Evolutionary conservation across 2,329 filamentous ascomycete species (phyloP), one percentile per base, ranked within the genome.

Genomic region (Periconia macrospinosa): DNA sequence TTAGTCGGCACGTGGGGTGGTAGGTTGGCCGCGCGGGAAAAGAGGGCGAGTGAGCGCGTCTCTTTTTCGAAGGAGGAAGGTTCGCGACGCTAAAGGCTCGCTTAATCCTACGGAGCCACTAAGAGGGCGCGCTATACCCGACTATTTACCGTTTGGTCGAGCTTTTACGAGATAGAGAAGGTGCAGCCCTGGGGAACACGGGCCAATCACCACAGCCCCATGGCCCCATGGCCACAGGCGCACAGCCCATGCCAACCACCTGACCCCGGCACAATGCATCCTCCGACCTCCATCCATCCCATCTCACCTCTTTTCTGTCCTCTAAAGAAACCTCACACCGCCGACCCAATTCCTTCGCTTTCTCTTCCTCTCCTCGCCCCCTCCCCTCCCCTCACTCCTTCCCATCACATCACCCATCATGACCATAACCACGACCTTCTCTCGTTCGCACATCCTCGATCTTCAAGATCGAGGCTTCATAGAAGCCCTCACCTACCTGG

Each of bases 391-490:
- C 15, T 23, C 43, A n/a, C 43, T 30, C 14, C 42, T 30, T 45
- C 42, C 42, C 14, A 20, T 23, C 20, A 27, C 43, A 15, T 20
- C 13, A 6, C n/a, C 19, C 43, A 20, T n/a, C 15, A 50, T 55
- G 53, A 46, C 53, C 30, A 55, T 55, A 47, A 52, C 53, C 49
- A 47, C 45, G 15, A 33, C 42, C n/a, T 20, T 52, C 9, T 66
- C 64, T 3, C 48, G 57, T 30, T 68, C 74, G 2, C 74, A 73
- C 52, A 53, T 55, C 2, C 54, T 71, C 33, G 67, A 78, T 50
- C 68, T 78, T 6, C 69, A 75, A 8, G 68, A 75, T 18, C 74
- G 79, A 14, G 82, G 82, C 45, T 76, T 75, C 54, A 71, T 83
- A 23, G 73, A 80, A 67, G 82, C 82, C 19, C 62, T 77, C 2